Conservation (phyloP, 73 alveolate genomes). For the Symbiodinium natans region DNA sequence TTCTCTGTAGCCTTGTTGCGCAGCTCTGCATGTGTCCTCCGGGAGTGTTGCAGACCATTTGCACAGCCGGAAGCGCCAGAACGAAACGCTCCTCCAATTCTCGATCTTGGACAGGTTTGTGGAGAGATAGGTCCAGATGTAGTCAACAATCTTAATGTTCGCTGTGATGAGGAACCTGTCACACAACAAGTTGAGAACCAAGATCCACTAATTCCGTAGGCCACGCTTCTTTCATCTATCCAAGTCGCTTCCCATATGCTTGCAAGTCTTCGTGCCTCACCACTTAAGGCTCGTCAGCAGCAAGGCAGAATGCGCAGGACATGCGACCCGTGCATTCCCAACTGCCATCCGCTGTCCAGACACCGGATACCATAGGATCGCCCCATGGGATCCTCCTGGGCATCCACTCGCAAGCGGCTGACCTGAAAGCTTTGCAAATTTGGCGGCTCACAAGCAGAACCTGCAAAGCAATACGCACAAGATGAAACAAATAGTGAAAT, state of each 20-base stretch:
- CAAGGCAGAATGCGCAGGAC: no score
- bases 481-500: background rate
- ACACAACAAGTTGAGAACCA: background rate
- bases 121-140: conserved; percentile 32
- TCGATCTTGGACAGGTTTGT: conserved; percentile 48
- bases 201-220: no score
- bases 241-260: background rate
- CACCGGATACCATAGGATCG: conserved; percentile 43
- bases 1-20: conserved; percentile 44
- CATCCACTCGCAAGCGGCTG: conserved; percentile 48
- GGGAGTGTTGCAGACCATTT: no score
- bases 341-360: no score
- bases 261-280: background rate
- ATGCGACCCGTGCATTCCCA: no score
- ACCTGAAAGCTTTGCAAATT: no score
- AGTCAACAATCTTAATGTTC: conserved; percentile 64
- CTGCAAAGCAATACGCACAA: background rate
- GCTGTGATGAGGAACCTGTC: conserved; percentile 18
- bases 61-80: no score
- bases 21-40: conserved; percentile 47
- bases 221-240: background rate
- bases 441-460: background rate
- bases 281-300: background rate
- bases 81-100: conserved; percentile 80
- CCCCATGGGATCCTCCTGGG: conserved; percentile 39